Conservation (phyloP, 306 rosid species). For the Quercus agrifolia region DNA sequence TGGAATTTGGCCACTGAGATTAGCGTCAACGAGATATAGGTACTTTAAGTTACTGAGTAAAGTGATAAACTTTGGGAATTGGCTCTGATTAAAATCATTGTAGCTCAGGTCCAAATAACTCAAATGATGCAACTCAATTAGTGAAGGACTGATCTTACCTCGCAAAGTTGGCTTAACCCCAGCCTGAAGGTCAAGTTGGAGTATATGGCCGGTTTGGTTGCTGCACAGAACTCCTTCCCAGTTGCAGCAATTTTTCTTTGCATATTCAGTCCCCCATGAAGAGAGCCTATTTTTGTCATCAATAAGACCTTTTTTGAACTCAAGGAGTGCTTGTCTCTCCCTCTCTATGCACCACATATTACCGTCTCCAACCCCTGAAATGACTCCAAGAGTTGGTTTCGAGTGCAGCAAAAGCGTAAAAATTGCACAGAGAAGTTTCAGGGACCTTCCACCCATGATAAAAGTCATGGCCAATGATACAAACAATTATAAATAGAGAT, state of each 20-base stretch:
- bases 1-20: background rate
- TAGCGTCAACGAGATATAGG: background rate
- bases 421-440: too few species aligned
- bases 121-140: slow-evolving; percentile 6
- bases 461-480: too few species aligned
- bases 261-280: background rate
- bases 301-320: background rate
- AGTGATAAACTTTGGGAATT: background rate
- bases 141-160: background rate
- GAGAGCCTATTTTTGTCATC: background rate
- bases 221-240: slow-evolving; percentile 24
- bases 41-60: background rate
- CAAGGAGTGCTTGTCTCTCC: slow-evolving; percentile 10
- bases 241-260: slow-evolving; percentile 17
- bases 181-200: slow-evolving; percentile 6
- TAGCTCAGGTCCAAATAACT: background rate
- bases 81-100: background rate
- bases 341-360: background rate
- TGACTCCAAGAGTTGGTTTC: background rate
- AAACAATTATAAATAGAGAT: too few species aligned
- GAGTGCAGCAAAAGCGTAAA: too few species aligned
- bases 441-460: too few species aligned
- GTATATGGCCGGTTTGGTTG: slow-evolving; percentile 6
- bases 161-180: background rate
- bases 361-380: background rate